A percentile compares a stretch with the other conserved stretches of the same genome.
Evolutionary conservation across 441 rosid genomes (phyloP).

Genomic region (Melastoma candidum): DNA sequence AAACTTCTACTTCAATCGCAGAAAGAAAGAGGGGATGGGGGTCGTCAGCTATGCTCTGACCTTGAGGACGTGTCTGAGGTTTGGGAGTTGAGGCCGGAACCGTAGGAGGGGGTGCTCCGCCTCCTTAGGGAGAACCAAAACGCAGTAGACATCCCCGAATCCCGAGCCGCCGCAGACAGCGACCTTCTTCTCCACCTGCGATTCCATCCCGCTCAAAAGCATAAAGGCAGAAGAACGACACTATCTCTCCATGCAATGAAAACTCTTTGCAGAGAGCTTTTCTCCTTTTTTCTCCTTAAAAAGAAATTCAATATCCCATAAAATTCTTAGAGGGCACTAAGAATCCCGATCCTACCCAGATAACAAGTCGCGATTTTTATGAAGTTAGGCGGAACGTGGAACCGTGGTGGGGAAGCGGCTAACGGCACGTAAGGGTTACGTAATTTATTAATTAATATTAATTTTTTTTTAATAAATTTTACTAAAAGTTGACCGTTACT

Average conservation of each 20-base stretch:
- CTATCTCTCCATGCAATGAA: background rate
- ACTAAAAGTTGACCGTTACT: too few species aligned
- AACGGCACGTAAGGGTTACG: too few species aligned
- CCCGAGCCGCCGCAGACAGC: constrained; percentile 16
- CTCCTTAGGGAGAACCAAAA: constrained; percentile 55
- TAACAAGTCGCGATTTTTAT: too few species aligned
- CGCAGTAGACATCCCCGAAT: constrained; percentile 37
- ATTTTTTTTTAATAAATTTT: too few species aligned
- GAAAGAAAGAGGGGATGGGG: background rate
- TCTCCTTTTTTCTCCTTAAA: too few species aligned
- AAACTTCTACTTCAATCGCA: background rate
- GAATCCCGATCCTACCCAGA: too few species aligned
- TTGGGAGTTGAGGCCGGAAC: constrained; percentile 55
- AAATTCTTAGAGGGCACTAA: too few species aligned
- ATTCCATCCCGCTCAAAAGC: constrained; percentile 12
- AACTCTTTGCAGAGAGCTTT: constrained; percentile 1
- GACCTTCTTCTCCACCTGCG: constrained; percentile 39
- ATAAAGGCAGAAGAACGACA: background rate
- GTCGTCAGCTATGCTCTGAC: constrained; percentile 19
- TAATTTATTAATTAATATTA: too few species aligned
- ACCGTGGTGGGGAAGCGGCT: too few species aligned
- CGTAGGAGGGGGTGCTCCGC: constrained; percentile 23
- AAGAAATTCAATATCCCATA: too few species aligned
- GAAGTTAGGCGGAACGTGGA: too few species aligned
- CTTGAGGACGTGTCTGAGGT: constrained; percentile 33